These are phyloP conservation scores for Cystobasidium sp. DNA, from an alignment of 1,284 basidiomycete species.

Conservation along the genomic window DNA sequence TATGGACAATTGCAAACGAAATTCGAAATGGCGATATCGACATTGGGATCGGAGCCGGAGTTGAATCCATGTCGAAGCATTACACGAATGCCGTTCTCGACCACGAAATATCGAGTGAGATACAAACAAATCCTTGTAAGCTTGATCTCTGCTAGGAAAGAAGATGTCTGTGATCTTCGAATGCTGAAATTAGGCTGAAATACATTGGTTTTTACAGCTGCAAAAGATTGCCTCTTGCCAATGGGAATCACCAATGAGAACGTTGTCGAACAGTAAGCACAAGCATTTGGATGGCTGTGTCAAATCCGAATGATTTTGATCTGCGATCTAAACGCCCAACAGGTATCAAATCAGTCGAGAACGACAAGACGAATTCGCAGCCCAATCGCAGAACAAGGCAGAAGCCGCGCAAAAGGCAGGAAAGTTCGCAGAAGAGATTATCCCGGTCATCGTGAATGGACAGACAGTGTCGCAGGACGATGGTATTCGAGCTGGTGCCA, in stretches of 20 bases:
- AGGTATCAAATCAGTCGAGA: constrained; percentile 75
- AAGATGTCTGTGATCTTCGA: neutral
- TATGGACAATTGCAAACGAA: constrained; percentile 88
- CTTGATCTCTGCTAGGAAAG: neutral
- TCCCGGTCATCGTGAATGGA: constrained; percentile 84
- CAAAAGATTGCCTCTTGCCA: constrained; percentile 67
- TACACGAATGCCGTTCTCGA: constrained; percentile 43
- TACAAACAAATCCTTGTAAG: constrained; percentile 60
- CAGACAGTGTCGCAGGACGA: constrained; percentile 72
- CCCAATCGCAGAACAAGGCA: constrained; percentile 75
- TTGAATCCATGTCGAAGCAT: constrained; percentile 84
- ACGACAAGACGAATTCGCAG: constrained; percentile 82
- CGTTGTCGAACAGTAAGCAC: constrained; percentile 13
- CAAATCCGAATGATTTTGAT: neutral
- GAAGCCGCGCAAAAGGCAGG: constrained; percentile 67
- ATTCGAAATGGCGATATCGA: constrained; percentile 63
- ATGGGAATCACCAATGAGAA: constrained; percentile 64
- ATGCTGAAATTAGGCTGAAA: neutral
- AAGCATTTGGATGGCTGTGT: neutral
- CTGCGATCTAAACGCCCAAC: constrained; percentile 11
- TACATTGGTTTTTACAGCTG: constrained; percentile 52
- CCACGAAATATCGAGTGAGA: constrained; percentile 60
- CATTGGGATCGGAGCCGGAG: constrained; percentile 71
- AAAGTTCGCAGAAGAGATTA: constrained; percentile 75
- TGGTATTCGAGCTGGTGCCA: constrained; percentile 78